phyloP scores from a whole-genome alignment of 495 filamentous ascomycete species.

The Lepidopterella palustris region DNA sequence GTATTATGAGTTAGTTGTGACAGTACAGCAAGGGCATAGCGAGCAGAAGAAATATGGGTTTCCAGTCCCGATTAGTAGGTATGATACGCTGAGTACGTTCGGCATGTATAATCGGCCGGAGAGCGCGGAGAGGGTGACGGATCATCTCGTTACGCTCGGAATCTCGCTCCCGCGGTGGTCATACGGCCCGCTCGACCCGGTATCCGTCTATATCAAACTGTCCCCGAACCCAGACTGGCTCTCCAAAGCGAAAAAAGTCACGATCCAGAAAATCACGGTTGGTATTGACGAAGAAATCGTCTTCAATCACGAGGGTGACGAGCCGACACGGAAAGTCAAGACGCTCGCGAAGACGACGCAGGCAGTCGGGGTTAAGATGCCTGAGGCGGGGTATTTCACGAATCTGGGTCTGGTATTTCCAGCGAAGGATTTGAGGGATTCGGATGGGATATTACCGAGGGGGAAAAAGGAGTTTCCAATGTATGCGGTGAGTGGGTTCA shows the following conservation, averaged over 20 bases:
- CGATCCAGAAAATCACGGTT: conserved; percentile 88
- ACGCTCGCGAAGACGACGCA: conserved; percentile 79
- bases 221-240: conserved; percentile 89
- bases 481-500: conserved; percentile 84
- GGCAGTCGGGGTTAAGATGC: conserved; percentile 69
- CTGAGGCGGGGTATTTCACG: conserved; percentile 81
- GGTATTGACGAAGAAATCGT: conserved; percentile 95
- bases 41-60: conserved; percentile 86
- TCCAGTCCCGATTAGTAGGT: conserved; percentile 82
- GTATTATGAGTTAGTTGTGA: conserved; percentile 93
- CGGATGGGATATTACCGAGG: conserved; percentile 79
- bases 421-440: conserved; percentile 78
- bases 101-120: conserved; percentile 99
- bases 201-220: conserved; percentile 90
- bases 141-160: conserved; percentile 85
- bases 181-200: conserved; percentile 90
- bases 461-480: conserved; percentile 82
- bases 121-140: conserved; percentile 71
- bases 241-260: conserved; percentile 81
- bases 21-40: conserved; percentile 79
- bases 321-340: conserved; percentile 86
- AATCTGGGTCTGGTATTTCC: conserved; percentile 90
- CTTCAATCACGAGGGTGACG: conserved; percentile 97
- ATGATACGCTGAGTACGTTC: conserved; percentile 95
- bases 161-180: conserved; percentile 93